Percentiles rank a stretch among this genome's conserved stretches.
phyloP scores from a whole-genome alignment of 768 basidiomycete genomes.

The Boletus bicolor region DNA sequence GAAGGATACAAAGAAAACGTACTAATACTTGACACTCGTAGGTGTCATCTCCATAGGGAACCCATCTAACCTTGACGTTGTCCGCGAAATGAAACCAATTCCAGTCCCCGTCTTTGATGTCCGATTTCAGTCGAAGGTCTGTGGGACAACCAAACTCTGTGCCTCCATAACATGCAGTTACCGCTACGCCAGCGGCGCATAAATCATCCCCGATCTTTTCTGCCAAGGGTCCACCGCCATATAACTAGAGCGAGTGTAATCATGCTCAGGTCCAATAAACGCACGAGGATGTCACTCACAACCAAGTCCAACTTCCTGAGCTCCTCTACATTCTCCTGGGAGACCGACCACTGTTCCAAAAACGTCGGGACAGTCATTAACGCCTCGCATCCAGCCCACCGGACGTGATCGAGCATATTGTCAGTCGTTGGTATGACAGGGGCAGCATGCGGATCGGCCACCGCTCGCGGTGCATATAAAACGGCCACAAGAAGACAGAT shows the following conservation, averaged over 20 bases:
- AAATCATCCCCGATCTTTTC: constrained; percentile 14
- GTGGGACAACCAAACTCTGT: constrained; percentile 20
- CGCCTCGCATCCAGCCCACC: constrained; percentile 2
- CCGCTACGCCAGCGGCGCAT: constrained; percentile 14
- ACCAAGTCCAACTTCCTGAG: constrained; percentile 18
- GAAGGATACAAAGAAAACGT: background rate
- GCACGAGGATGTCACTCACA: constrained; percentile 9
- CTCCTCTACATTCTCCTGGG: constrained; percentile 10
- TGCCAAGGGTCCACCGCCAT: constrained; percentile 14
- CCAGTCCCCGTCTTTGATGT: constrained; percentile 19
- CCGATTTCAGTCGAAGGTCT: background rate
- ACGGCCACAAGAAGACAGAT: constrained; percentile 22
- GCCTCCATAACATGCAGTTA: constrained; percentile 17
- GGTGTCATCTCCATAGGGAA: constrained; percentile 29
- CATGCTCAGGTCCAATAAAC: background rate
- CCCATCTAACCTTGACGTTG: constrained; percentile 25
- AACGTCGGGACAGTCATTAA: constrained; percentile 21
- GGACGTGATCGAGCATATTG: constrained; percentile 16
- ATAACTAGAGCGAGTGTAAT: constrained; percentile 1
- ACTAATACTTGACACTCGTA: constrained; percentile 40
- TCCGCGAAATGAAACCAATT: constrained; percentile 8
- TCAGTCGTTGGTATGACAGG: constrained; percentile 23
- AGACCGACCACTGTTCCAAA: constrained; percentile 13
- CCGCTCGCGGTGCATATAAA: constrained; percentile 33
- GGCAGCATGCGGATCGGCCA: background rate